phyloP scores from a whole-genome alignment of 345 rosid species.

The Leavenworthia alabamica region DNA sequence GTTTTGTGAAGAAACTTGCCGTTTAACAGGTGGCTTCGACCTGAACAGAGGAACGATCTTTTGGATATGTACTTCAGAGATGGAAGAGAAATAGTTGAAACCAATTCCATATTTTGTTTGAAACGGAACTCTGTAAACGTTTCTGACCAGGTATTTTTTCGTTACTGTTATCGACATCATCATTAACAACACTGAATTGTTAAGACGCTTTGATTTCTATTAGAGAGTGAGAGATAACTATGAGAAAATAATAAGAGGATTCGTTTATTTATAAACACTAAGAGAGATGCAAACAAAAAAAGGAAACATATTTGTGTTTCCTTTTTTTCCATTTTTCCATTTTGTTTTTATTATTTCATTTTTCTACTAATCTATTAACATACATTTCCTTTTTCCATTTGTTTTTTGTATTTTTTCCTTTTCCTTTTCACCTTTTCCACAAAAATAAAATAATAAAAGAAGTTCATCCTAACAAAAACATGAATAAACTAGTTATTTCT shows the following conservation, averaged over 20 bases:
- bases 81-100: neutral
- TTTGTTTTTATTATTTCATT: neutral
- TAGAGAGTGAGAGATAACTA: neutral
- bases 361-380: neutral
- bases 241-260: neutral
- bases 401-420: too few relatives aligned
- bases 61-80: neutral
- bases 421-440: too few relatives aligned
- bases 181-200: neutral
- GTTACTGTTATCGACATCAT: neutral
- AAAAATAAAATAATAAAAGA: too few relatives aligned
- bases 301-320: too few relatives aligned
- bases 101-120: neutral
- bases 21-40: neutral
- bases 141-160: neutral
- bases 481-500: too few relatives aligned
- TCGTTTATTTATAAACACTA: neutral
- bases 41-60: neutral
- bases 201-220: neutral
- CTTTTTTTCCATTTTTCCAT: neutral
- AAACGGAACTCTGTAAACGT: neutral
- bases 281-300: neutral
- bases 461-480: neutral
- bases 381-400: too few relatives aligned
- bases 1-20: neutral